Evolutionary conservation across 768 basidiomycete genomes (phyloP).

Genomic region (Neoboletus brunneissimus): DNA sequence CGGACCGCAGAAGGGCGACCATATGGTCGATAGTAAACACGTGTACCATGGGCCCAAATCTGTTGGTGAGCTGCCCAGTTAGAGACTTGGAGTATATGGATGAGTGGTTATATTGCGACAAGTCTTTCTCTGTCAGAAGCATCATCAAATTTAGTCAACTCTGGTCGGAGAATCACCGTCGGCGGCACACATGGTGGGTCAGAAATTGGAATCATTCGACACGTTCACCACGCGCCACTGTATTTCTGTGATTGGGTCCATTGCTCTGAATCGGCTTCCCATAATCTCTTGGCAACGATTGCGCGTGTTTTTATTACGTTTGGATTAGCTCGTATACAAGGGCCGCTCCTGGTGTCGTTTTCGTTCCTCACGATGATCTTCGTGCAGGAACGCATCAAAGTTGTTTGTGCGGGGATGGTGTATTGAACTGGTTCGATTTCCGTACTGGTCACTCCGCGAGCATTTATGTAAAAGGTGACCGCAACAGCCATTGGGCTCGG

Average conservation of each 20-base stretch:
- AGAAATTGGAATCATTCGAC: neutral
- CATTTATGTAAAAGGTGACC: neutral
- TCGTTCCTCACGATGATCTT: neutral
- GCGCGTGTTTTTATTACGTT: neutral
- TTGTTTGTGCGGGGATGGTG: neutral
- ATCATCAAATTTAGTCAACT: neutral
- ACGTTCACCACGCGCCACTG: neutral
- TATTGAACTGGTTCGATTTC: conserved; percentile 18
- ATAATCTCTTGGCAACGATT: neutral
- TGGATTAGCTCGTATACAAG: neutral
- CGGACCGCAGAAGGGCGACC: neutral
- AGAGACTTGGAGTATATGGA: neutral
- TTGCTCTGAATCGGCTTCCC: neutral
- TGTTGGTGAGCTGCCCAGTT: neutral
- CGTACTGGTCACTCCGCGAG: neutral
- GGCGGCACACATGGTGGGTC: neutral
- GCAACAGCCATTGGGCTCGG: neutral
- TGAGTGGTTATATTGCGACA: neutral
- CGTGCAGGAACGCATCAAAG: neutral
- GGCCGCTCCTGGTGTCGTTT: too few relatives aligned
- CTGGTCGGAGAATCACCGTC: neutral
- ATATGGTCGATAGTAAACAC: neutral
- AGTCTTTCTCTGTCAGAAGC: neutral
- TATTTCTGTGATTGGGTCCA: neutral
- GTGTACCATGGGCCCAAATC: neutral